Conservation (phyloP, 2,329 filamentous ascomycete species). For the Lecanicillium sp. region DNA sequence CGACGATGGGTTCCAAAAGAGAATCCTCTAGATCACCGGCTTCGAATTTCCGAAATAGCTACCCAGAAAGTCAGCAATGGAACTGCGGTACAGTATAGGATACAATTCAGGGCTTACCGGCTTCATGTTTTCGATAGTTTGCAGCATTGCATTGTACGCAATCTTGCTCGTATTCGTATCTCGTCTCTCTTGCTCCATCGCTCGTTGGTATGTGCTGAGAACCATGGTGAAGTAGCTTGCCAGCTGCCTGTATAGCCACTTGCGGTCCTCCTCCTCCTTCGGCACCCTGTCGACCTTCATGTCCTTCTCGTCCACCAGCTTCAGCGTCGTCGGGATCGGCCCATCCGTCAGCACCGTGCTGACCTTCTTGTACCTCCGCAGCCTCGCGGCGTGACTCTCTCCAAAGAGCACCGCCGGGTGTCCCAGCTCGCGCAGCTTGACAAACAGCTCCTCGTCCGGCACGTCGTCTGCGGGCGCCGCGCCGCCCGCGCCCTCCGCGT, state of each 20-base stretch:
- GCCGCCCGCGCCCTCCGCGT: conserved; percentile 37
- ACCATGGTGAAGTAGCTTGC: conserved; percentile 96
- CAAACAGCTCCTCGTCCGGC: conserved; percentile 61
- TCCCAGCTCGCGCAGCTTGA: conserved; percentile 62
- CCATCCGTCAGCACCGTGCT: conserved; percentile 59
- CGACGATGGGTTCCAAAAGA: conserved; percentile 74
- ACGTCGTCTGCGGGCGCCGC: conserved; percentile 53
- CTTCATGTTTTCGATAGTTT: conserved; percentile 79
- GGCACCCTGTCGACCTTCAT: conserved; percentile 73
- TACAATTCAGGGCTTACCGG: too few species aligned
- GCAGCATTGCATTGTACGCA: conserved; percentile 78
- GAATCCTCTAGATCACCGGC: conserved; percentile 71
- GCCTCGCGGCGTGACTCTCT: conserved; percentile 63
- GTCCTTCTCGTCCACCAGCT: conserved; percentile 73
- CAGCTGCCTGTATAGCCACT: conserved; percentile 78
- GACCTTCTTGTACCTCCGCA: conserved; percentile 66
- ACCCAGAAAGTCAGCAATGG: neutral
- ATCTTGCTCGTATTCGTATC: conserved; percentile 73
- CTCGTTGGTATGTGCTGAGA: conserved; percentile 77
- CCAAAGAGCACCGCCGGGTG: conserved; percentile 76
- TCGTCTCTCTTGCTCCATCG: conserved; percentile 59
- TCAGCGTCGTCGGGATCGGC: conserved; percentile 80
- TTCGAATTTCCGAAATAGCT: conserved; percentile 85
- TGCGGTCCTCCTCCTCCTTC: conserved; percentile 56
- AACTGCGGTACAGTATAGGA: too few species aligned